Conservation (phyloP, 345 rosid species). For the Populus alba region DNA sequence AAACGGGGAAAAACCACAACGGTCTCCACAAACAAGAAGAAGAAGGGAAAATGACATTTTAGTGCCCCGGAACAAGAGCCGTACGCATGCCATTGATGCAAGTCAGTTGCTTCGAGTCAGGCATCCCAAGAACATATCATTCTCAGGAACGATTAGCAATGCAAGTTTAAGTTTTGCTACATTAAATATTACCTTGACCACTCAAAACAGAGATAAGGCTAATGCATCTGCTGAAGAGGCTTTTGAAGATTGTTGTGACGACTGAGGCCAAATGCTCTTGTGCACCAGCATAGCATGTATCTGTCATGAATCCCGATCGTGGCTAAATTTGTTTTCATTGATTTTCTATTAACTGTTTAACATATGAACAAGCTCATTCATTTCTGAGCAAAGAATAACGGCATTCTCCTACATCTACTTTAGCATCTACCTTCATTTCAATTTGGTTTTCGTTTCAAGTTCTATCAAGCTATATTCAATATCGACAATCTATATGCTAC, state of each 20-base stretch:
- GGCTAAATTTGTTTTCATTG: slow-evolving; percentile 6
- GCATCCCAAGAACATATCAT: not conserved
- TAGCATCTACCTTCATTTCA: slow-evolving; percentile 6
- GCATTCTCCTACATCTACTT: not conserved
- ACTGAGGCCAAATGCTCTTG: not conserved
- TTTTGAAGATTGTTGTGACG: too few relatives aligned
- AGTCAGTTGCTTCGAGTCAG: not conserved
- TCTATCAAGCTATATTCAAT: not conserved
- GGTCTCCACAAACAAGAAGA: not conserved
- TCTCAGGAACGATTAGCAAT: too few relatives aligned
- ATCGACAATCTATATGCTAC: not conserved
- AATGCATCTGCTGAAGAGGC: too few relatives aligned
- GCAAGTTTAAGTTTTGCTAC: too few relatives aligned
- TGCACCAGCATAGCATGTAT: not conserved
- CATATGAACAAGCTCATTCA: slow-evolving; percentile 29
- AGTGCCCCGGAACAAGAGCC: not conserved
- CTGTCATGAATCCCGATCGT: not conserved
- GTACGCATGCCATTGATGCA: not conserved
- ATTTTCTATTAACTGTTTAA: slow-evolving; percentile 1
- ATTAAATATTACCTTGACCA: too few relatives aligned
- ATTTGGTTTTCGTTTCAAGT: not conserved
- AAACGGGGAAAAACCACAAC: not conserved
- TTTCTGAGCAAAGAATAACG: slow-evolving; percentile 40
- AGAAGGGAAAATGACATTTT: not conserved
- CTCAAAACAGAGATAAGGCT: too few relatives aligned